Conservation (phyloP, 2,329 filamentous ascomycete genomes). For the Pseudocercospora crystallina region DNA sequence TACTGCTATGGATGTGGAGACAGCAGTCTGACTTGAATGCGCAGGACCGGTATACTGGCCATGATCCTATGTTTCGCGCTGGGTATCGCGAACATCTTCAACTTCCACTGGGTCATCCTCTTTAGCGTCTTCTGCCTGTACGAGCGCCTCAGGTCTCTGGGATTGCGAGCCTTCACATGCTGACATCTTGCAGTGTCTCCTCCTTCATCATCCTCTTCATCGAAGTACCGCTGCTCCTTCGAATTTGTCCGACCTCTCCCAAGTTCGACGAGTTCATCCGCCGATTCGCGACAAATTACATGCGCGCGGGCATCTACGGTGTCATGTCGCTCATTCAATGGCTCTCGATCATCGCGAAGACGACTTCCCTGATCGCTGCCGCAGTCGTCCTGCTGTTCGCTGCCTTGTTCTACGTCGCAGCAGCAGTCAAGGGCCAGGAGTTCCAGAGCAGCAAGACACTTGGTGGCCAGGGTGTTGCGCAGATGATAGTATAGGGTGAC, state of each 20-base stretch:
- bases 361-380: constrained; percentile 78
- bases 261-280: constrained; percentile 88
- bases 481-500: constrained; percentile 81
- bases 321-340: constrained; percentile 82
- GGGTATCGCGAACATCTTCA: constrained; percentile 68
- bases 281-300: constrained; percentile 92
- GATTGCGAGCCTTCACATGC: no score
- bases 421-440: constrained; percentile 77
- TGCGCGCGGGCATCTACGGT: constrained; percentile 84
- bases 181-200: constrained; percentile 39
- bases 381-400: constrained; percentile 79
- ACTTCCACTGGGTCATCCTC: constrained; percentile 59
- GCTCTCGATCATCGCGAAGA: constrained; percentile 66
- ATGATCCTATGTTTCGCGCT: constrained; percentile 67
- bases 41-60: constrained; percentile 58
- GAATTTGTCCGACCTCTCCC: constrained; percentile 93
- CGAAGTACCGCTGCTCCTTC: constrained; percentile 86
- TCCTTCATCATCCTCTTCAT: constrained; percentile 54
- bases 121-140: constrained; percentile 58
- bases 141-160: constrained; percentile 16
- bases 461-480: constrained; percentile 87
- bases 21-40: neutral
- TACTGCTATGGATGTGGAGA: neutral
- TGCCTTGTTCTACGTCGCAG: constrained; percentile 75
- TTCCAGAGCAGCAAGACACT: constrained; percentile 95